Base-by-base conservation (phyloP, 2,329 filamentous ascomycete species). In the Stenocarpella maydis region DNA sequence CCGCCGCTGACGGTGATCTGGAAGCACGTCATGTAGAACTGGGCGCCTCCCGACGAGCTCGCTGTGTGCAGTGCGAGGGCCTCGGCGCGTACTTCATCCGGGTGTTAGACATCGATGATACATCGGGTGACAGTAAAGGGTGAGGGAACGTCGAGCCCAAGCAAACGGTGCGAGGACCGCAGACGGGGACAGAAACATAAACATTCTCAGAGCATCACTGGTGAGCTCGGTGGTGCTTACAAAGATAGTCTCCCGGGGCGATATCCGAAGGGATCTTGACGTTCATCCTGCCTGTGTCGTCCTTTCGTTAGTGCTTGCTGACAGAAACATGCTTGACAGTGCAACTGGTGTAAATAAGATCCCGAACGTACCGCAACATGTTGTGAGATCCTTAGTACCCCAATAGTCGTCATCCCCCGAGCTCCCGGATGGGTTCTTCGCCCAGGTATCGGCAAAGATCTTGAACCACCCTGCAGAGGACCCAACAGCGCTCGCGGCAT, bases 391-490 rank as follows among this genome's bases (percentile, higher is more conserved):
- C 71, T 82, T 78, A 49, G 79, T 82, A 49, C 82, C 83, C 84
- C 84, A 85, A 74, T 76, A 78, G 73, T 85, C 83, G 69, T 80
- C 78, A 45, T 81, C 79, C 41, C 82, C 82, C 19, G 80, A 81
- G 26, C 58, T 49, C 17, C 78, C 78, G 1, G 72, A 58, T 3
- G 78, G 21, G 37, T 49, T 49, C 71, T 77, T 75, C 24, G 78
- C 76, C 82, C 82, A 84, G 1, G 82, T 80, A 72, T 81, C 77
- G 72, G 83, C 78, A 74, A 80, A 85, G 73, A 87, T 79, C 78
- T 87, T 87, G 80, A 87, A 86, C 84, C 84, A 87, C 4, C 78
- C 77, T 3, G 78, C 75, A 12, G 80, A 81, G 28, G 67, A 64
- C 34, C 81, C 81, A 69, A 81, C 79, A 65, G 83, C 82, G 0